Evolutionary conservation across 768 basidiomycete genomes (phyloP).

Genomic region (Leccinum imitatum): DNA sequence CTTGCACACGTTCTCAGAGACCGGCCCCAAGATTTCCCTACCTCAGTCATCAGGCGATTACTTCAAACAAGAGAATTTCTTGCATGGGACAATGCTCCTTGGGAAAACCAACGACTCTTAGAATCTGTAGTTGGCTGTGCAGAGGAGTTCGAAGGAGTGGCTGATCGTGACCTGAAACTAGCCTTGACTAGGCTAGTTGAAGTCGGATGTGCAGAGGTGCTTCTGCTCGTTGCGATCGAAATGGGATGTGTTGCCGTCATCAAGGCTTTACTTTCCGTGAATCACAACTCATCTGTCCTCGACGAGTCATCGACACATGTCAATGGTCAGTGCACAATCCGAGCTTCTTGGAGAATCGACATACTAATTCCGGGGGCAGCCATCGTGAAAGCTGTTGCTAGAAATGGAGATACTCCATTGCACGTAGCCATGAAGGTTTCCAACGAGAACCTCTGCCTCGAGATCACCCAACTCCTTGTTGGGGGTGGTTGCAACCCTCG

Average conservation of each 20-base stretch:
- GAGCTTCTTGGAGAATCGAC: neutral
- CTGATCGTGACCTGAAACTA: neutral
- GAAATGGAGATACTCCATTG: neutral
- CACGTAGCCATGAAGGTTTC: neutral
- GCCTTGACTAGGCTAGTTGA: neutral
- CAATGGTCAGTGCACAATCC: neutral
- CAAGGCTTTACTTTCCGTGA: neutral
- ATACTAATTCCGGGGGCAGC: too few species aligned
- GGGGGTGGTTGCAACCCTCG: neutral
- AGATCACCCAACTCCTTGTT: neutral
- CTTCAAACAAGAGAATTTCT: neutral
- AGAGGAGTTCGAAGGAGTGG: neutral
- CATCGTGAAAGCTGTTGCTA: too few species aligned
- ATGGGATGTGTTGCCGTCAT: constrained; percentile 4
- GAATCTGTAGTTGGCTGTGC: neutral
- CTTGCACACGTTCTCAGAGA: neutral
- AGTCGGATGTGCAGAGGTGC: constrained; percentile 1
- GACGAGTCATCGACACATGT: neutral
- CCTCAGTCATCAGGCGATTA: neutral
- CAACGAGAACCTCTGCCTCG: neutral
- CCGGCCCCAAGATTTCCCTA: neutral
- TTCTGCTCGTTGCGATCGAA: constrained; percentile 10
- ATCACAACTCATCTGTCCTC: neutral
- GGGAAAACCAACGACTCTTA: neutral
- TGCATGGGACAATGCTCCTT: neutral